Conservation (phyloP, 768 basidiomycete genomes). For the Naganishia friedmannii region DNA sequence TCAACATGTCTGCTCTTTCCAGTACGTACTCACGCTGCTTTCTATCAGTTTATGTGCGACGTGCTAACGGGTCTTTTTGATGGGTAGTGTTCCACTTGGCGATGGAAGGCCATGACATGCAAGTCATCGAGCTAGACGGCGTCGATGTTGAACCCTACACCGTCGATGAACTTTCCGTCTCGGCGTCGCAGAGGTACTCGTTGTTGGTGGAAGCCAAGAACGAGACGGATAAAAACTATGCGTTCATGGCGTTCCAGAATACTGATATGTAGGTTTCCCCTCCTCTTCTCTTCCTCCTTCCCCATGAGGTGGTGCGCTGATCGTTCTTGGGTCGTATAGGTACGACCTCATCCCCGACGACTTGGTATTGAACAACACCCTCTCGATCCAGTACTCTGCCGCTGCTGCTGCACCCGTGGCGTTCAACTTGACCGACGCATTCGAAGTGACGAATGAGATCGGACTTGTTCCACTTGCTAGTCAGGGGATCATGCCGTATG, state of each 20-base stretch:
- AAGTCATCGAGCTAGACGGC: slow-evolving; percentile 53
- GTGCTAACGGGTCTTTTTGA: not conserved
- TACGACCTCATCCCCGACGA: slow-evolving; percentile 74
- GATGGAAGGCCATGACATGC: slow-evolving; percentile 54
- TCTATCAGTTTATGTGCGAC: not conserved
- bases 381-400: slow-evolving; percentile 72
- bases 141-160: slow-evolving; percentile 70
- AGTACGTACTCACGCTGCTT: slow-evolving; percentile 39
- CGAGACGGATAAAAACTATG: slow-evolving; percentile 78
- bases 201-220: slow-evolving; percentile 87
- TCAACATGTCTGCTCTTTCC: slow-evolving; percentile 66
- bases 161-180: slow-evolving; percentile 68
- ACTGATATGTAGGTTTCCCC: slow-evolving; percentile 64
- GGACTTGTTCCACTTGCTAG: slow-evolving; percentile 64
- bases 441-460: slow-evolving; percentile 63
- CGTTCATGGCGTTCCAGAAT: slow-evolving; percentile 60
- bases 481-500: slow-evolving; percentile 57
- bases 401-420: slow-evolving; percentile 59
- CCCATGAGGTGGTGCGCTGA: not conserved
- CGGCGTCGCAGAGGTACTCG: slow-evolving; percentile 90
- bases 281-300: not conserved
- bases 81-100: slow-evolving; percentile 49
- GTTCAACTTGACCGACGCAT: slow-evolving; percentile 56
- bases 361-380: slow-evolving; percentile 76
- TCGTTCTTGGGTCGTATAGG: slow-evolving; percentile 58